Evolutionary conservation across 2,329 filamentous ascomycete genomes (phyloP).

Genomic region (Ceratocystis cubensis): DNA sequence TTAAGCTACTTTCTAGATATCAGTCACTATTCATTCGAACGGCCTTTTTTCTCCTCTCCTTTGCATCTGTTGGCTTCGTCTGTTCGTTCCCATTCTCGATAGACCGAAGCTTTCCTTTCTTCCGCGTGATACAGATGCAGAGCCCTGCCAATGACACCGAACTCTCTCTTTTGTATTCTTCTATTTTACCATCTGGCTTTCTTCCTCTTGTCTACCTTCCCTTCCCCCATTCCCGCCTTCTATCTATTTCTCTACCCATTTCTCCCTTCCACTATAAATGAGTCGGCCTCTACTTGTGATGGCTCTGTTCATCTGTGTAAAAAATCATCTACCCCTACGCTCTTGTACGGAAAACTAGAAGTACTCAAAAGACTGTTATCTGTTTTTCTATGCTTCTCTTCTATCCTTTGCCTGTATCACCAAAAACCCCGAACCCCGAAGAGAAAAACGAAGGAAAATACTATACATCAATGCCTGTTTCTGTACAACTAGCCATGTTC

Average conservation of each 20-base stretch:
- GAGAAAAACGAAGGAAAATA: background rate
- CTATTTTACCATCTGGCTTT: background rate
- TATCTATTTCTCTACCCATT: no score
- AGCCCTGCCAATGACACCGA: slow-evolving; percentile 6
- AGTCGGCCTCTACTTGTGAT: background rate
- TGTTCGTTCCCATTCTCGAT: slow-evolving; percentile 29
- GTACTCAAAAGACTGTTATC: background rate
- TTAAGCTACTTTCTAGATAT: slow-evolving; percentile 18
- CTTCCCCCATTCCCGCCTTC: background rate
- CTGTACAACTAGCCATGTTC: background rate
- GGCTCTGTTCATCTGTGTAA: background rate
- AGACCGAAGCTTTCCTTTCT: slow-evolving; percentile 24
- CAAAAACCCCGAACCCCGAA: background rate
- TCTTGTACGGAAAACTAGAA: background rate
- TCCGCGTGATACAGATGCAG: slow-evolving; percentile 13
- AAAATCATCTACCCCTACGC: background rate
- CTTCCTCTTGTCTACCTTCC: background rate
- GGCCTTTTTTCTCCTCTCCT: slow-evolving; percentile 21
- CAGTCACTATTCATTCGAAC: slow-evolving; percentile 19
- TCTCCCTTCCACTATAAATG: background rate
- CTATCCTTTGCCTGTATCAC: background rate
- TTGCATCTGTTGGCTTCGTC: slow-evolving; percentile 22
- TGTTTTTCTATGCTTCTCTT: background rate
- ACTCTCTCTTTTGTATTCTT: slow-evolving; percentile 1
- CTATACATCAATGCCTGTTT: background rate